phyloP scores from a whole-genome alignment of 148 eudicot genomes.

The Heliosperma pusillum region DNA sequence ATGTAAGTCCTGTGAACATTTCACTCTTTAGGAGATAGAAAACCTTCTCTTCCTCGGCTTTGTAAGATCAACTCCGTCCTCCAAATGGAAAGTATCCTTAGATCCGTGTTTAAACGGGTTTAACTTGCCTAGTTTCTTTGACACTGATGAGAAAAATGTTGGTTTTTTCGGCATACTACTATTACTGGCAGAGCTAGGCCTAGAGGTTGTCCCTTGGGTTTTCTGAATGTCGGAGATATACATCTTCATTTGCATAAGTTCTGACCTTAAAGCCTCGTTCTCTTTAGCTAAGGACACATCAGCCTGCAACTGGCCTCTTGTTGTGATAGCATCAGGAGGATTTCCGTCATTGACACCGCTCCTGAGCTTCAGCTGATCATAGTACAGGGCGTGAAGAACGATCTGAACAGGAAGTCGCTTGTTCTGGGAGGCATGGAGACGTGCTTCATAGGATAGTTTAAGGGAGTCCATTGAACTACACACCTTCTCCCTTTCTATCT shows the following conservation, averaged over 20 bases:
- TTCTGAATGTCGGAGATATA: slow-evolving; percentile 55
- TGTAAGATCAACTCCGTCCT: slow-evolving; percentile 53
- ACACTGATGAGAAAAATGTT: slow-evolving; percentile 79
- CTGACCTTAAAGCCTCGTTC: slow-evolving; percentile 61
- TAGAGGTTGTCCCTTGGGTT: slow-evolving; percentile 42
- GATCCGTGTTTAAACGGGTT: slow-evolving; percentile 93
- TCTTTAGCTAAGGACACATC: slow-evolving; percentile 69
- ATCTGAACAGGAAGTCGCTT: slow-evolving; percentile 85
- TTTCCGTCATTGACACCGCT: slow-evolving; percentile 46
- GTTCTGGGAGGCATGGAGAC: slow-evolving; percentile 90
- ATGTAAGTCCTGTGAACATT: not conserved
- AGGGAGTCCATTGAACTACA: slow-evolving; percentile 90
- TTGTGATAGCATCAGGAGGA: slow-evolving; percentile 31
- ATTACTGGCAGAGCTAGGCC: not conserved
- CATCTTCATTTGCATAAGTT: slow-evolving; percentile 82
- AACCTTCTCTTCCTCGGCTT: slow-evolving; percentile 93
- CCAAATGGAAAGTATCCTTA: slow-evolving; percentile 73
- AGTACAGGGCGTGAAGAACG: slow-evolving; percentile 86
- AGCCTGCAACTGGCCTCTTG: slow-evolving; percentile 46
- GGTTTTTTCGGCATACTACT: slow-evolving; percentile 31
- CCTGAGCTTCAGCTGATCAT: slow-evolving; percentile 69
- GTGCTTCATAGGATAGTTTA: slow-evolving; percentile 82
- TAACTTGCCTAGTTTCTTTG: slow-evolving; percentile 77
- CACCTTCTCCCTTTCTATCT: slow-evolving; percentile 88
- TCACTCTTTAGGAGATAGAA: slow-evolving; percentile 54